These are phyloP conservation scores for Apophysomyces elegans DNA, from an alignment of 371 early-diverging fungal species.

Conservation along the genomic window DNA sequence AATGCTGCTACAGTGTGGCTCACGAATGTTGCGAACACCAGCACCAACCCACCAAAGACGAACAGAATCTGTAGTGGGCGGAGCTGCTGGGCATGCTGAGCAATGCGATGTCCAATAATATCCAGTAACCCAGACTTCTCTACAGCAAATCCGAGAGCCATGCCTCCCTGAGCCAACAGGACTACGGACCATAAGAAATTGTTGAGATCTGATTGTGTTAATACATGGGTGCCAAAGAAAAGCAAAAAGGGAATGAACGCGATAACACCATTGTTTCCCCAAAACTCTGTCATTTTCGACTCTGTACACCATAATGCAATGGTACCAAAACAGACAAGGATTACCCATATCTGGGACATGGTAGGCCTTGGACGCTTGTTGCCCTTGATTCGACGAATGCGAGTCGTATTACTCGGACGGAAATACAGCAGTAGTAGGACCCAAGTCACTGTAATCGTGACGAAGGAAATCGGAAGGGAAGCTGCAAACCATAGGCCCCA, in stretches of 20 bases:
- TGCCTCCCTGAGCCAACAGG: conserved; percentile 95
- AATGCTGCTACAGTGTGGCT: conserved; percentile 91
- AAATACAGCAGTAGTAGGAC: conserved; percentile 67
- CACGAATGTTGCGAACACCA: conserved; percentile 87
- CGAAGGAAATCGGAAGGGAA: conserved; percentile 71
- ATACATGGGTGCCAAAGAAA: conserved; percentile 38
- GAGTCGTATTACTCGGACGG: conserved; percentile 52
- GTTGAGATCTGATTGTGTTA: conserved; percentile 1
- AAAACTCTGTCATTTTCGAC: conserved; percentile 62
- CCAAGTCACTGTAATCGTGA: conserved; percentile 81
- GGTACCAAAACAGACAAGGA: conserved; percentile 59
- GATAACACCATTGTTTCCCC: conserved; percentile 93
- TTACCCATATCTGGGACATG: conserved; percentile 57
- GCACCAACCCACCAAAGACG: conserved; percentile 66
- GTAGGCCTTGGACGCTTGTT: conserved; percentile 1
- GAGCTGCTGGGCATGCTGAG: conserved; percentile 60
- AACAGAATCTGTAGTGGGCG: conserved; percentile 65
- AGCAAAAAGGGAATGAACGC: conserved; percentile 88
- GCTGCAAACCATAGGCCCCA: conserved; percentile 87
- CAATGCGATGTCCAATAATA: conserved; percentile 51
- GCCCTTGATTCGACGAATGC: background rate
- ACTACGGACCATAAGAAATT: background rate
- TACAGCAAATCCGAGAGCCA: conserved; percentile 90
- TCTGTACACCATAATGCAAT: conserved; percentile 91
- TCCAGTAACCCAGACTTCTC: conserved; percentile 69